These are phyloP conservation scores for Cordyceps farinosa DNA, from an alignment of 2,329 filamentous ascomycete species.

Conservation along the genomic window DNA sequence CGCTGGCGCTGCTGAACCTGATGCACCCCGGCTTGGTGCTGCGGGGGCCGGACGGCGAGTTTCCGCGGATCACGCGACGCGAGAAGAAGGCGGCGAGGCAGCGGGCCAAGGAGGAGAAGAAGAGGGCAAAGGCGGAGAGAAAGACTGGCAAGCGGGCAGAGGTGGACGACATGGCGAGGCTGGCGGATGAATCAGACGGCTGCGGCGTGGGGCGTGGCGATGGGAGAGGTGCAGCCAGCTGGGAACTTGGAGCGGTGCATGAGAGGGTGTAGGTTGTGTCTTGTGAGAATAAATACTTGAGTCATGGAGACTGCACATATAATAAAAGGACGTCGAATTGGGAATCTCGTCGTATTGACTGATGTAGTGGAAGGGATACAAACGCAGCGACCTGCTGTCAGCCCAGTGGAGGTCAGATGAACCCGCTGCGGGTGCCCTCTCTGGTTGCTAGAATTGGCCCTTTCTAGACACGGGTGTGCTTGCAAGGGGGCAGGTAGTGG, in stretches of 20 bases:
- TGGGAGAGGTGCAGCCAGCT: not conserved
- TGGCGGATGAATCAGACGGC: not conserved
- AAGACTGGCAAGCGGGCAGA: conserved; percentile 22
- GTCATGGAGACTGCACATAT: too few species aligned
- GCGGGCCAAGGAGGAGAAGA: conserved; percentile 33
- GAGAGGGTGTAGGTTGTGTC: not conserved
- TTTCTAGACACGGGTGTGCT: too few species aligned
- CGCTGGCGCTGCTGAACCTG: conserved; percentile 38
- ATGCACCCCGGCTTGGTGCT: conserved; percentile 48
- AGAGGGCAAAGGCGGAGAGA: conserved; percentile 23
- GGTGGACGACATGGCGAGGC: not conserved
- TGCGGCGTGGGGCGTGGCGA: not conserved
- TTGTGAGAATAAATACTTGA: not conserved
- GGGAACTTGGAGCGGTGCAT: not conserved
- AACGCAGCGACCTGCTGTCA: too few species aligned
- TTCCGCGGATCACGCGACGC: conserved; percentile 38
- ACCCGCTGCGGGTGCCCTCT: too few species aligned
- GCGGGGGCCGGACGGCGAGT: conserved; percentile 42
- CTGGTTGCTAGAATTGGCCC: too few species aligned
- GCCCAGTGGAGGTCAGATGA: too few species aligned
- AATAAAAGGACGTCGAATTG: too few species aligned
- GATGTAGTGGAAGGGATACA: too few species aligned
- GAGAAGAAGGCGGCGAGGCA: conserved; percentile 43
- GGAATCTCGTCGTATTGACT: too few species aligned
- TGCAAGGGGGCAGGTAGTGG: too few species aligned